These are phyloP conservation scores for Orbilia blumenaviensis DNA, from an alignment of 2,329 filamentous ascomycete species.

Conservation along the genomic window DNA sequence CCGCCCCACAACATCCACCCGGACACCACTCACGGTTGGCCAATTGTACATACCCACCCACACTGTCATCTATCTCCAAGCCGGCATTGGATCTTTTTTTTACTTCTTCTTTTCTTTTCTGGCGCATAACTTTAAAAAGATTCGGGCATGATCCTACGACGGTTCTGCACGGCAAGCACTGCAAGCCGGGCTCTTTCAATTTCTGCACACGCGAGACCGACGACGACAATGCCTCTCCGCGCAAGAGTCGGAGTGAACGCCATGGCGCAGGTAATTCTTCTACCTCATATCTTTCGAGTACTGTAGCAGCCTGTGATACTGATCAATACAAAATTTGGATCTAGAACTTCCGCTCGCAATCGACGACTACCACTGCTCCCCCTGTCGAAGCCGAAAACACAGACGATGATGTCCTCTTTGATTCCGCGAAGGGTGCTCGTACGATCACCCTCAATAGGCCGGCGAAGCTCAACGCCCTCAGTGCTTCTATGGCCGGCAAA, in stretches of 20 bases:
- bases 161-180: conserved; percentile 47
- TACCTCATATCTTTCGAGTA: background rate
- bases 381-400: background rate
- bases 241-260: conserved; percentile 33
- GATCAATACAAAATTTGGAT: background rate
- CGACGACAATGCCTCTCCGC: conserved; percentile 33
- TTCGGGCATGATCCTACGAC: conserved; percentile 49
- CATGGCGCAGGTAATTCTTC: conserved; percentile 22
- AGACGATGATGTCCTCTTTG: conserved; percentile 91
- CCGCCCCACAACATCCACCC: conserved; percentile 11
- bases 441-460: conserved; percentile 95
- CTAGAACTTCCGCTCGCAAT: conserved; percentile 25
- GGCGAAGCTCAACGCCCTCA: conserved; percentile 88
- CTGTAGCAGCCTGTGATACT: background rate
- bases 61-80: background rate
- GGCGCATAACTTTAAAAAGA: background rate
- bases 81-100: conserved; percentile 11
- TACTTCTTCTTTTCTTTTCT: no score
- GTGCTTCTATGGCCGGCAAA: conserved; percentile 93
- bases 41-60: conserved; percentile 28
- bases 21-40: background rate
- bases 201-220: conserved; percentile 26
- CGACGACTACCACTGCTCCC: conserved; percentile 60
- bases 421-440: conserved; percentile 85
- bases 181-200: conserved; percentile 37